These are phyloP conservation scores for Escovopsis sp. DNA, from an alignment of 2,329 filamentous ascomycete genomes.

Conservation along the genomic window DNA sequence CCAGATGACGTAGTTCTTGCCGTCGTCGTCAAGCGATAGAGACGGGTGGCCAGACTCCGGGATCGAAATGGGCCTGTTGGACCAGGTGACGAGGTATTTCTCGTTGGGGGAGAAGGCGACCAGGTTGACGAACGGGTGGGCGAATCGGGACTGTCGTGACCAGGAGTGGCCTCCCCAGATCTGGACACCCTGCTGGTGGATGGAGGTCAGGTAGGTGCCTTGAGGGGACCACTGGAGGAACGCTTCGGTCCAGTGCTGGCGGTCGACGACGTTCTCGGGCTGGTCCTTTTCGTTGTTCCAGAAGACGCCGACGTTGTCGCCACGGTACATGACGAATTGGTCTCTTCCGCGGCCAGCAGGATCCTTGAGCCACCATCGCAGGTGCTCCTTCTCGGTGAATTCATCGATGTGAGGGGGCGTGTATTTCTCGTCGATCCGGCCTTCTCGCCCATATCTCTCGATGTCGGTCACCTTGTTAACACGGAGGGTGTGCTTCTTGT, in stretches of 20 bases:
- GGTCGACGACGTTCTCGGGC: slow-evolving; percentile 80
- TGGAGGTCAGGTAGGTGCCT: slow-evolving; percentile 85
- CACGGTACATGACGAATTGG: slow-evolving; percentile 89
- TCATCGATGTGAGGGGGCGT: slow-evolving; percentile 64
- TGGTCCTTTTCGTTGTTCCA: slow-evolving; percentile 96
- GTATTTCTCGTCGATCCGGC: slow-evolving; percentile 85
- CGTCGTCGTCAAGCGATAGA: slow-evolving; percentile 84
- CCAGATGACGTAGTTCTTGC: slow-evolving; percentile 99
- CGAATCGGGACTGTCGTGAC: slow-evolving; percentile 82
- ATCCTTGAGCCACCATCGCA: slow-evolving; percentile 87
- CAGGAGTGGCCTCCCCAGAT: slow-evolving; percentile 89
- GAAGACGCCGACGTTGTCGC: slow-evolving; percentile 83
- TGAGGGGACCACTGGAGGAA: slow-evolving; percentile 97
- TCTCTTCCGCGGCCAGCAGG: slow-evolving; percentile 67
- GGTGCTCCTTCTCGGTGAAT: slow-evolving; percentile 85
- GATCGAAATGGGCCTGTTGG: slow-evolving; percentile 80
- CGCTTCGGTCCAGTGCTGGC: slow-evolving; percentile 92
- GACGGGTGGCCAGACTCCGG: slow-evolving; percentile 74
- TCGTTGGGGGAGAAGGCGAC: slow-evolving; percentile 91
- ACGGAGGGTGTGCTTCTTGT: slow-evolving; percentile 89
- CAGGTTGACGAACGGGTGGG: slow-evolving; percentile 89
- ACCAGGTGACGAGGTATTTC: slow-evolving; percentile 94
- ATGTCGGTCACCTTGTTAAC: slow-evolving; percentile 99
- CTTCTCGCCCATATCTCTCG: slow-evolving; percentile 88
- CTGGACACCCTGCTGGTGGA: slow-evolving; percentile 92